Evolutionary conservation across 2,329 filamentous ascomycete species (phyloP).

Genomic region (Sporothrix protearum): DNA sequence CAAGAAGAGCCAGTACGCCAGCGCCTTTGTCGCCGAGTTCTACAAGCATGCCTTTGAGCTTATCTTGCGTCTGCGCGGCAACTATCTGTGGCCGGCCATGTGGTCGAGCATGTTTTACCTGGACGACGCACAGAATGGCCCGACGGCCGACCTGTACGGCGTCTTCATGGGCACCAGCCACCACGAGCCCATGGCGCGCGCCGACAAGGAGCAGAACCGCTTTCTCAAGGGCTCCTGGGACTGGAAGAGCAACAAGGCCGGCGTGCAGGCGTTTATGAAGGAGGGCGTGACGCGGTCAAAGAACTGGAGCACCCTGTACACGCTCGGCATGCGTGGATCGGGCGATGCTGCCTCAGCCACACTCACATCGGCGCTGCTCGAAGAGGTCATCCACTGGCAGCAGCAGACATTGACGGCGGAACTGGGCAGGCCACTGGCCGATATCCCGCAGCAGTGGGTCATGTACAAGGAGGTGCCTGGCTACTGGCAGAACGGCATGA

Average conservation of each 20-base stretch:
- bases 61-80: slow-evolving; percentile 51
- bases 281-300: slow-evolving; percentile 50
- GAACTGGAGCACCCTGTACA: slow-evolving; percentile 52
- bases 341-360: slow-evolving; percentile 49
- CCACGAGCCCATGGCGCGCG: slow-evolving; percentile 55
- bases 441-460: slow-evolving; percentile 56
- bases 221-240: slow-evolving; percentile 48
- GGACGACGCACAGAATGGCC: slow-evolving; percentile 51
- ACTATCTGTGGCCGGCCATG: slow-evolving; percentile 58
- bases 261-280: slow-evolving; percentile 50
- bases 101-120: slow-evolving; percentile 57
- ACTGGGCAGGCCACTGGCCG: slow-evolving; percentile 26
- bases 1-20: slow-evolving; percentile 30
- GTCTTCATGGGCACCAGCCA: slow-evolving; percentile 58
- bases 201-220: slow-evolving; percentile 40
- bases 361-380: slow-evolving; percentile 29
- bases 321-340: slow-evolving; percentile 51
- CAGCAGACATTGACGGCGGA: slow-evolving; percentile 20
- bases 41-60: slow-evolving; percentile 56
- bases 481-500: slow-evolving; percentile 56
- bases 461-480: slow-evolving; percentile 56
- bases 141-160: slow-evolving; percentile 53
- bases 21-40: slow-evolving; percentile 44
- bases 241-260: slow-evolving; percentile 52
- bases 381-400: neutral